These are phyloP conservation scores for Stellera chamaejasme DNA, from an alignment of 345 rosid genomes.

Conservation along the genomic window DNA sequence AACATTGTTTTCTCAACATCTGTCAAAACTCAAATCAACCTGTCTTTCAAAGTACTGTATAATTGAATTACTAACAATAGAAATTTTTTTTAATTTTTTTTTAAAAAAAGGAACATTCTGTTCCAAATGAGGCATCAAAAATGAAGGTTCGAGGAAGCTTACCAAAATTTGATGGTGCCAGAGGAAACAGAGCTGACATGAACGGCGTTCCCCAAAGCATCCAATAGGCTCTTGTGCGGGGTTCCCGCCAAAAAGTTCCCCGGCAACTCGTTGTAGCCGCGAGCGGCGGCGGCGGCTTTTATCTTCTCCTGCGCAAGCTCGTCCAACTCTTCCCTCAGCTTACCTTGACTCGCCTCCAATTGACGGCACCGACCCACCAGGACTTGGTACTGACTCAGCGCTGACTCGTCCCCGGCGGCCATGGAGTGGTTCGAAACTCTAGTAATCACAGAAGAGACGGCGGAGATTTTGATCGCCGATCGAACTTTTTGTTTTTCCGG, in stretches of 20 bases:
- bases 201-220: constrained; percentile 73
- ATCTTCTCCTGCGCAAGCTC: constrained; percentile 18
- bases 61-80: no score
- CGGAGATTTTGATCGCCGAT: constrained; percentile 11
- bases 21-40: no score
- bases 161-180: constrained; percentile 67
- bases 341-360: constrained; percentile 41
- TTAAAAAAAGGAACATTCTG: neutral
- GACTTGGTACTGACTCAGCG: constrained; percentile 24
- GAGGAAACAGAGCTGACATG: constrained; percentile 45
- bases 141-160: neutral
- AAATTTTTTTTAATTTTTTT: no score
- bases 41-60: no score
- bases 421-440: constrained; percentile 5
- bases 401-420: constrained; percentile 35
- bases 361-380: constrained; percentile 55
- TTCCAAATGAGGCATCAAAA: neutral
- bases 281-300: constrained; percentile 18
- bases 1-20: no score
- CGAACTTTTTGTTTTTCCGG: neutral
- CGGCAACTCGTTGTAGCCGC: constrained; percentile 22
- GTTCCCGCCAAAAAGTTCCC: constrained; percentile 37
- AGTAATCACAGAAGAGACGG: constrained; percentile 24
- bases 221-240: constrained; percentile 59
- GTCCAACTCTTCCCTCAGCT: no score